These are phyloP conservation scores for Diaporthe ilicicola DNA, from an alignment of 2,329 filamentous ascomycete species.

Conservation along the genomic window DNA sequence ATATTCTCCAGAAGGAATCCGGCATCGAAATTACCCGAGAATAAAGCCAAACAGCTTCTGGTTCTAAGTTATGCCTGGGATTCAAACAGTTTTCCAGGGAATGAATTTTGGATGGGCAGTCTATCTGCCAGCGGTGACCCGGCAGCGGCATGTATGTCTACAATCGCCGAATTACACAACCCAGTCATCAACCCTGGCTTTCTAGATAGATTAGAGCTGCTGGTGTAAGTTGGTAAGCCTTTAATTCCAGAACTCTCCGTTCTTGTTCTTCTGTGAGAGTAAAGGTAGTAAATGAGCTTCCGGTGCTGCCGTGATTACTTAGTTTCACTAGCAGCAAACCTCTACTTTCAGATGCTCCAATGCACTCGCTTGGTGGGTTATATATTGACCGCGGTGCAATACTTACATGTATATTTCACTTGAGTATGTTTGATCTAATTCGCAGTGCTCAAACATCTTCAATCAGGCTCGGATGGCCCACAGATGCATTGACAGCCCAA, in stretches of 20 bases:
- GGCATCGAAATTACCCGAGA: conserved; percentile 35
- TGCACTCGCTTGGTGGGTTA: no score
- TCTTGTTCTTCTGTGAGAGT: no score
- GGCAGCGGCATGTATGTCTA: conserved; percentile 45
- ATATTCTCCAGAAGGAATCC: conserved; percentile 11
- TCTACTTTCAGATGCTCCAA: no score
- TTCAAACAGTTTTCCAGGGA: conserved; percentile 44
- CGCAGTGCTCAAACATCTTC: no score
- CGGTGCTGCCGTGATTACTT: no score
- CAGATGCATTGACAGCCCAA: no score
- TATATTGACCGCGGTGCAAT: no score
- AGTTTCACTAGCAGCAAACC: no score
- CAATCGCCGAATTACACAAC: conserved; percentile 45
- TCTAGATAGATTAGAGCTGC: conserved; percentile 38
- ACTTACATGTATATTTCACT: no score
- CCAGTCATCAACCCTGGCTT: conserved; percentile 41
- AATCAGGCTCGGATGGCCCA: no score
- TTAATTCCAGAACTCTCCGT: neutral
- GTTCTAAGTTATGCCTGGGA: conserved; percentile 46
- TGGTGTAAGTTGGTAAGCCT: conserved; percentile 7
- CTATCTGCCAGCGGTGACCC: conserved; percentile 42
- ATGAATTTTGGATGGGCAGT: conserved; percentile 42
- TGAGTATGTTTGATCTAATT: no score
- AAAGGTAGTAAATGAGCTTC: no score
- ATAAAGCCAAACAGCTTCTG: conserved; percentile 37